phyloP scores from a whole-genome alignment of 495 filamentous ascomycete genomes.

The Talaromyces borbonicus region DNA sequence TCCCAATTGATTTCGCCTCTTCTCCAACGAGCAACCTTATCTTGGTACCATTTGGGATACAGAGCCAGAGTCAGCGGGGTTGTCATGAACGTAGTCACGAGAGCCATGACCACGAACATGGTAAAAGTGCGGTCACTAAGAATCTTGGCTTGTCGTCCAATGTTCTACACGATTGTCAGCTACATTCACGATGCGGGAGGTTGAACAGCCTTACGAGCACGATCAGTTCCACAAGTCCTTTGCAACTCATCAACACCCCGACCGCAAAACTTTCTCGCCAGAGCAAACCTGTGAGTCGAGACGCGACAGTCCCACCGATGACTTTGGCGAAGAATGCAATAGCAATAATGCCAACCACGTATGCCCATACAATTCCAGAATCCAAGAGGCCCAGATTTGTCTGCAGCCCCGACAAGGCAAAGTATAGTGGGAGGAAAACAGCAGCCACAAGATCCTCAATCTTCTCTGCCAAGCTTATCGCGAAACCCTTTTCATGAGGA shows the following conservation, averaged over 20 bases:
- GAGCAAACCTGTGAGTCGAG: slow-evolving; percentile 63
- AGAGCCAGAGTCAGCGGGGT: slow-evolving; percentile 70
- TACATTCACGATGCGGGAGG: neutral
- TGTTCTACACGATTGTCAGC: slow-evolving; percentile 52
- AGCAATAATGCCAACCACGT: slow-evolving; percentile 74
- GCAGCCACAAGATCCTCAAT: slow-evolving; percentile 85
- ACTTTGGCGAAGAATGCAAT: slow-evolving; percentile 86
- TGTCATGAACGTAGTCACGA: slow-evolving; percentile 85
- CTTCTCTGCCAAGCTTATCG: slow-evolving; percentile 91
- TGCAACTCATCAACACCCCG: slow-evolving; percentile 93
- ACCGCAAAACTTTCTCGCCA: slow-evolving; percentile 94
- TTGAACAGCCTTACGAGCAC: slow-evolving; percentile 57
- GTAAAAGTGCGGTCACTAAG: slow-evolving; percentile 83
- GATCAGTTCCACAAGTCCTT: slow-evolving; percentile 91
- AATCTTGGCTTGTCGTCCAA: slow-evolving; percentile 86
- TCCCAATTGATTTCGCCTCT: slow-evolving; percentile 93
- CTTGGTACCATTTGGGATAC: slow-evolving; percentile 85
- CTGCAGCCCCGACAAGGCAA: slow-evolving; percentile 81
- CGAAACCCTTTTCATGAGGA: slow-evolving; percentile 89
- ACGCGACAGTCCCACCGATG: slow-evolving; percentile 72
- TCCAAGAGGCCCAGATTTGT: slow-evolving; percentile 84
- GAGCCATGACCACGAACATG: slow-evolving; percentile 97
- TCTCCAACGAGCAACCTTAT: slow-evolving; percentile 83
- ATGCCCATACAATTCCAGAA: slow-evolving; percentile 79
- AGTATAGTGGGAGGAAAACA: slow-evolving; percentile 91